These are phyloP conservation scores for Aspergillus brasiliensis DNA, from an alignment of 2,329 filamentous ascomycete genomes.

Conservation along the genomic window DNA sequence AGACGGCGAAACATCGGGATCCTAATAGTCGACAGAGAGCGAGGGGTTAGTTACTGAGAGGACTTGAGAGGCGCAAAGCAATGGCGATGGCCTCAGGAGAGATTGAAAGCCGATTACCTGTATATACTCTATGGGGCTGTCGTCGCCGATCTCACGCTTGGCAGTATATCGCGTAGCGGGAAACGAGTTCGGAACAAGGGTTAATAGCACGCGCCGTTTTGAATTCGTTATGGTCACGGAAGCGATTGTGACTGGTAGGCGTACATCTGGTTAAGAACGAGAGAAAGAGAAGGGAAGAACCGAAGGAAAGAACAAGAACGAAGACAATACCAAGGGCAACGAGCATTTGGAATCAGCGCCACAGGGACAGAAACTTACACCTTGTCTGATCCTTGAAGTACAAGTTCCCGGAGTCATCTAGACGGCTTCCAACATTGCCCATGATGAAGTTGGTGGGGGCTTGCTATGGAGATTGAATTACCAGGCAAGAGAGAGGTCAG, in stretches of 20 bases:
- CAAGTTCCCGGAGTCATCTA: conserved; percentile 75
- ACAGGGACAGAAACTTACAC: conserved; percentile 58
- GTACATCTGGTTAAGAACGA: background rate
- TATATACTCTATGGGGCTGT: conserved; percentile 80
- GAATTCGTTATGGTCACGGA: conserved; percentile 80
- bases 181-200: conserved; percentile 80
- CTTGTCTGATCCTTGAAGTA: conserved; percentile 90
- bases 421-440: conserved; percentile 89
- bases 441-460: conserved; percentile 57
- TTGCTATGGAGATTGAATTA: conserved; percentile 30
- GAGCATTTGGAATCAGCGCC: background rate
- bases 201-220: conserved; percentile 73
- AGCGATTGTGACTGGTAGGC: conserved; percentile 74
- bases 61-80: background rate
- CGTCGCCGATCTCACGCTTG: conserved; percentile 72
- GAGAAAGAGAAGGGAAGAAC: background rate
- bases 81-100: background rate
- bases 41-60: background rate
- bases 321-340: background rate
- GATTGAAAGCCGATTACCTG: conserved; percentile 64
- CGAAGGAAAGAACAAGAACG: background rate
- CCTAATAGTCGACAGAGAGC: conserved; percentile 56
- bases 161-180: conserved; percentile 78
- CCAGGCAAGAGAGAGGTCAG: conserved; percentile 30
- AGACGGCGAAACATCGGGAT: conserved; percentile 66